Conservation (phyloP, 2,329 filamentous ascomycete genomes). For the Monosporascus sp. region DNA sequence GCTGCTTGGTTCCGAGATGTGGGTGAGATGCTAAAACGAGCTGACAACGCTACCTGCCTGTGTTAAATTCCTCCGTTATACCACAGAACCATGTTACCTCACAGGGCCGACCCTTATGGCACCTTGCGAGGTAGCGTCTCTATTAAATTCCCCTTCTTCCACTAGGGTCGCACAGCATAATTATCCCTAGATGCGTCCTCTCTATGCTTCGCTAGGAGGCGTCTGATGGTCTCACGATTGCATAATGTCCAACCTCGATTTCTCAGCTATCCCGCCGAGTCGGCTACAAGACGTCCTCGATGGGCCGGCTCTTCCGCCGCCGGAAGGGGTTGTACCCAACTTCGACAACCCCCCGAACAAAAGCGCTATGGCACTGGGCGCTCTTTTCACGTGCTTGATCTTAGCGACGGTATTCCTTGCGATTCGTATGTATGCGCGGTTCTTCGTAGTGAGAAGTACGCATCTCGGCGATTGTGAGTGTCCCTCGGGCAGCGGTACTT, state of each 20-base stretch:
- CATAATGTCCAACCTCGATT: not conserved
- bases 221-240: no score
- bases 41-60: no score
- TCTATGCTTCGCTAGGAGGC: no score
- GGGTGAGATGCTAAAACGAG: no score
- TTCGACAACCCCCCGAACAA: slow-evolving; percentile 8
- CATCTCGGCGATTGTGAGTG: slow-evolving; percentile 5
- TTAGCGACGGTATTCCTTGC: slow-evolving; percentile 6
- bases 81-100: no score
- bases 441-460: slow-evolving; percentile 2
- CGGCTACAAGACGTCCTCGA: not conserved
- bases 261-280: not conserved
- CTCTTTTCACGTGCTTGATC: slow-evolving; percentile 1
- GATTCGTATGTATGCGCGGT: slow-evolving; percentile 3
- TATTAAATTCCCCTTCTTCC: no score
- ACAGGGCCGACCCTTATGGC: no score
- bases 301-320: slow-evolving; percentile 8
- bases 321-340: slow-evolving; percentile 4
- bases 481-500: not conserved
- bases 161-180: no score
- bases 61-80: no score
- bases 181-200: no score
- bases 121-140: no score
- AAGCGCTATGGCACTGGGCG: not conserved
- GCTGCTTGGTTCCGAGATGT: no score